Base-by-base conservation (phyloP, 2,329 filamentous ascomycete genomes). In the Ambrosiella beaveri region DNA sequence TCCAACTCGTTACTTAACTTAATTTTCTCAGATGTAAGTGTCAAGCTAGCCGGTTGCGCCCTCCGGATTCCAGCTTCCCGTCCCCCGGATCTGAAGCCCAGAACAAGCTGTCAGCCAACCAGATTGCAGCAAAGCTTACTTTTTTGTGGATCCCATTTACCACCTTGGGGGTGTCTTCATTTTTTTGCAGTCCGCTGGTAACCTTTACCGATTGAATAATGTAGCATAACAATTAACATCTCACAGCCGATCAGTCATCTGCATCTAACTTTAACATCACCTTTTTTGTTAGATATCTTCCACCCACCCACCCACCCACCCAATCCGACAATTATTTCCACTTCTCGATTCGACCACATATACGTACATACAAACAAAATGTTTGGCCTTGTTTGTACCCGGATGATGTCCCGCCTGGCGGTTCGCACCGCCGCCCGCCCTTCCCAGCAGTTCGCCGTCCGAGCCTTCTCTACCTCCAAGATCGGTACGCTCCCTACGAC, bases 371-470 rank as follows among this genome's bases (percentile, higher is more conserved):
- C n/a, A 12, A 3, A 50, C 15, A 70, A 66, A 70, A 81, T 81
- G 79, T 78, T 80, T 64, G 82, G 80, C 71, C 77, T 84, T 71
- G 74, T 75, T 66, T 74, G 78, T 65, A 75, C 74, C 67, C 68
- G 79, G 63, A 71, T 74, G 69, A 71, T 71, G 62, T 72, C 73
- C 62, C 72, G 76, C 63, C 74, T 57, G 41, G 27, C 54, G 1
- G 54, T 27, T 17, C 67, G 66, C 60, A 52, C 68, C 27, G 63
- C 64, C 65, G 74, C 65, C 66, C 72, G 65, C 64, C 71, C 70
- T 67, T 64, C 64, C 62, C 70, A 63, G 66, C 67, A 66, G 61
- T 64, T 61, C 62, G 68, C 67, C 73, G 70, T 64, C 50, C 64
- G 65, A 62, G 61, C 65, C 61, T 70, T 74, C 65, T 71, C 72